Conservation (phyloP, 345 rosid genomes). For the Lumnitzera littorea region DNA sequence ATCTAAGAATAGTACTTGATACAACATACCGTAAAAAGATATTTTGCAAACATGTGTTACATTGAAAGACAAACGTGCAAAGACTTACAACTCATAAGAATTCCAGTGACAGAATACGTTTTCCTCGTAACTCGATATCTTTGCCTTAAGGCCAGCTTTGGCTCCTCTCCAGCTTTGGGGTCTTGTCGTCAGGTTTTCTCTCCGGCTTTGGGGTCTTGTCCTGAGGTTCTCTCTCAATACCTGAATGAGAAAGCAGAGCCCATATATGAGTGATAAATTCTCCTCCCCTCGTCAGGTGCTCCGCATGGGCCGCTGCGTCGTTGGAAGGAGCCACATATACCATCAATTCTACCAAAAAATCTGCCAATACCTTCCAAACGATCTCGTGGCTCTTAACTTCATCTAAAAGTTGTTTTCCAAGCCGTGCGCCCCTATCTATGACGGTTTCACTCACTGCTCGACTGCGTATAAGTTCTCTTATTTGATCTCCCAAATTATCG, state of each 20-base stretch:
- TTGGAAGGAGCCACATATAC: background rate
- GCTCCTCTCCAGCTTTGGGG: too few relatives aligned
- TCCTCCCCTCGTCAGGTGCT: background rate
- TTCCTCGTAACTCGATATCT: too few relatives aligned
- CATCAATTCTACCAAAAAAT: constrained; percentile 1
- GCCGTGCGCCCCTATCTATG: background rate
- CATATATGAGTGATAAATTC: constrained; percentile 4
- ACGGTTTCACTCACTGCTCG: fast-evolving
- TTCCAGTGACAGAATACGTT: too few relatives aligned
- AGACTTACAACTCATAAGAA: too few relatives aligned
- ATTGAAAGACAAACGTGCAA: too few relatives aligned
- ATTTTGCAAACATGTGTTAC: too few relatives aligned
- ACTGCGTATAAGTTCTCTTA: background rate
- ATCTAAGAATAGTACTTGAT: too few relatives aligned
- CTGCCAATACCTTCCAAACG: background rate
- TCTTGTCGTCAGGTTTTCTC: too few relatives aligned
- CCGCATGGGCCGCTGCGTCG: background rate
- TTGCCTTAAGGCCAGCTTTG: too few relatives aligned
- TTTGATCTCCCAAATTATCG: background rate
- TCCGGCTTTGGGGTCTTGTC: too few relatives aligned
- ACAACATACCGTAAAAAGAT: too few relatives aligned
- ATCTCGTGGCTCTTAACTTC: fast-evolving
- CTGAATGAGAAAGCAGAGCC: constrained; percentile 1
- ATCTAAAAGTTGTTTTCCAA: background rate
- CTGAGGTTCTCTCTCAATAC: background rate